Percentiles rank a stretch among this genome's conserved stretches.
These are phyloP conservation scores for Penicillium fuscoglaucum DNA, from an alignment of 2,329 filamentous ascomycete species.

Conservation along the genomic window DNA sequence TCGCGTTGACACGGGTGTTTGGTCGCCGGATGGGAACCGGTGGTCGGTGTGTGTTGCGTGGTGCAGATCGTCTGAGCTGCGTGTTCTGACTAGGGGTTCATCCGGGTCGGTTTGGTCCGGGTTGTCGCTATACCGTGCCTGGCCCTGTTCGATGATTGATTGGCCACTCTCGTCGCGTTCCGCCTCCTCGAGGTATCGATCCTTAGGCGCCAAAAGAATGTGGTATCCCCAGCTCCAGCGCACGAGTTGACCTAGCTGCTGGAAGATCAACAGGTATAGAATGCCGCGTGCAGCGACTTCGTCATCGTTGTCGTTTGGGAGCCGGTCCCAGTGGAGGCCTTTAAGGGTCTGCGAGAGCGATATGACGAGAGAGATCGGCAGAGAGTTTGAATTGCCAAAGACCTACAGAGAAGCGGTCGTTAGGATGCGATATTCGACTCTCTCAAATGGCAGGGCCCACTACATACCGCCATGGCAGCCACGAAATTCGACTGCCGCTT, in stretches of 20 bases:
- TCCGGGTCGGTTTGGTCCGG: constrained; percentile 40
- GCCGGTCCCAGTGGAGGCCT: constrained; percentile 88
- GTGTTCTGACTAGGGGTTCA: constrained; percentile 38
- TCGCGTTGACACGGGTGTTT: constrained; percentile 40
- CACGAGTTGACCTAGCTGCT: constrained; percentile 91
- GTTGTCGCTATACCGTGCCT: constrained; percentile 43
- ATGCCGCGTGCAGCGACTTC: constrained; percentile 93
- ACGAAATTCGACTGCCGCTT: constrained; percentile 91
- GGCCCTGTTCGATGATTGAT: constrained; percentile 41
- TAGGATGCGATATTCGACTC: neutral
- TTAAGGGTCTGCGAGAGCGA: constrained; percentile 89
- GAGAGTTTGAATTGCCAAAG: constrained; percentile 96
- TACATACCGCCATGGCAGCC: constrained; percentile 80
- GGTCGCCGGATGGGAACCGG: constrained; percentile 41
- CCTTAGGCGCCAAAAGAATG: constrained; percentile 82
- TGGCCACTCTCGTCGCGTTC: constrained; percentile 38
- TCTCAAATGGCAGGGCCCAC: neutral
- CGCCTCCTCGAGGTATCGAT: constrained; percentile 50
- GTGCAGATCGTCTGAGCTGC: constrained; percentile 33
- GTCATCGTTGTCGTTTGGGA: constrained; percentile 90
- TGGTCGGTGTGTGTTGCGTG: constrained; percentile 17
- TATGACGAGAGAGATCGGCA: constrained; percentile 93
- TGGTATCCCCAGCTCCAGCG: constrained; percentile 99
- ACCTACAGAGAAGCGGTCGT: constrained; percentile 51
- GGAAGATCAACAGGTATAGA: constrained; percentile 92